Base-by-base conservation (phyloP, 352 stramenopile species). In the Pythium grandisporangium region DNA sequence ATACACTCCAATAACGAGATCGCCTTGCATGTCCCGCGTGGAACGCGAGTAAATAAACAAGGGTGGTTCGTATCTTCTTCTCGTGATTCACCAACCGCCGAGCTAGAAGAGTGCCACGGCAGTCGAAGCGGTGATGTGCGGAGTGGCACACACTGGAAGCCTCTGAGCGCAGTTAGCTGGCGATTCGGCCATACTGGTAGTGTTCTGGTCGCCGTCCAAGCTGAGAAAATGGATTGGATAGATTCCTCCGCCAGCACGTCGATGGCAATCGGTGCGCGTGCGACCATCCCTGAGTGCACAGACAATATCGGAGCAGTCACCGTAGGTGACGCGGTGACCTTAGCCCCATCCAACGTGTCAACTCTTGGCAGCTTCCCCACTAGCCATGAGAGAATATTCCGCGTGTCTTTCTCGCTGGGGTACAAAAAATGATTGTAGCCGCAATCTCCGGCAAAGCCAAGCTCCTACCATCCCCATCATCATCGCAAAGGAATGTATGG, bases 361-460 rank as follows among this genome's bases (percentile, higher is more conserved):
- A n/a, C n/a, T n/a, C n/a, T n/a, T 21, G 82, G 79, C 7, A 95
- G 30, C 42, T 86, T 88, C 23, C 77, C 61, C 13, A 95, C 70
- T 4, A 95, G 48, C 73, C 73, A 95, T 27, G 75, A 78, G 26
- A 95, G 51, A 34, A 95, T 82, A 6, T 58, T 67, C 10, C 74
- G 66, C 40, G 83, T 89, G 36, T 90, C 73, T 42, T 81, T 81
- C 57, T 90, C 83, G 14, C 48, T 88, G 14, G 83, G 83, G 50
- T 95, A 95, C 47, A 95, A 49, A 35, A 95, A 87, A 52, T 92
- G 69, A 45, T 93, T 92, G 57, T 95, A 95, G 0, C 83, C 80
- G 42, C 78, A 93, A 38, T 95, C 80, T 13, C 78, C 76, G 16
- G 61, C 63, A 49, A 87, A 95, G 4, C 83, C 83, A 11, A 89